Conservation (phyloP, 2,329 filamentous ascomycete species). For the Zarea fungicola region DNA sequence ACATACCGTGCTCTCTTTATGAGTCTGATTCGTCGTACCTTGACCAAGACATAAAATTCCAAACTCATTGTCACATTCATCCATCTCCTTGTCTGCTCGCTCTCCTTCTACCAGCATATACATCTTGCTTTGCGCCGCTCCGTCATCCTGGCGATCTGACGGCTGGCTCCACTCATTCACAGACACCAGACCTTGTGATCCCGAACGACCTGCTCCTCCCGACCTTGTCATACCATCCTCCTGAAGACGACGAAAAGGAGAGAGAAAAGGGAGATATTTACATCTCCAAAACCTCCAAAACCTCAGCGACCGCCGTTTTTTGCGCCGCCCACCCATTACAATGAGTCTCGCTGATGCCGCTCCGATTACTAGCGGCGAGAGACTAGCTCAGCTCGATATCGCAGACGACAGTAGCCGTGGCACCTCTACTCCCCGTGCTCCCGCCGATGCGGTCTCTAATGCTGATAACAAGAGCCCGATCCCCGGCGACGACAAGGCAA, state of each 20-base stretch:
- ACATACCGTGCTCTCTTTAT: background rate
- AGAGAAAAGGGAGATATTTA: background rate
- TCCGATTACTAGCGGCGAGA: conserved; percentile 10
- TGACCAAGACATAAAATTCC: no score
- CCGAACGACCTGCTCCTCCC: conserved; percentile 4
- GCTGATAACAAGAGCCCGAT: conserved; percentile 22
- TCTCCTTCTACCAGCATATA: background rate
- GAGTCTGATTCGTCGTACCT: background rate
- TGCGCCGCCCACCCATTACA: background rate
- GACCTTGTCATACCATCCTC: conserved; percentile 2
- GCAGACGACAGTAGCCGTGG: conserved; percentile 24
- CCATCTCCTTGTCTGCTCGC: background rate
- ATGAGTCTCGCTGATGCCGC: conserved; percentile 13
- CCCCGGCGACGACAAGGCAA: conserved; percentile 22
- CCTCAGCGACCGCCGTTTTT: background rate
- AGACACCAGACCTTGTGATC: conserved; percentile 12
- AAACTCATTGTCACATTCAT: background rate
- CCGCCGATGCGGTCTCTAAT: background rate
- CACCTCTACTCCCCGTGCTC: conserved; percentile 27
- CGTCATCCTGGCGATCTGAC: conserved; percentile 12
- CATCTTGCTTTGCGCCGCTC: conserved; percentile 5
- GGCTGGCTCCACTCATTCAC: conserved; percentile 9
- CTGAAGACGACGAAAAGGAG: background rate
- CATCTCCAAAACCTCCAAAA: background rate
- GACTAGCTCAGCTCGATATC: conserved; percentile 15